Conservation (phyloP, 2,329 filamentous ascomycete genomes). For the Neospermospora avenae region DNA sequence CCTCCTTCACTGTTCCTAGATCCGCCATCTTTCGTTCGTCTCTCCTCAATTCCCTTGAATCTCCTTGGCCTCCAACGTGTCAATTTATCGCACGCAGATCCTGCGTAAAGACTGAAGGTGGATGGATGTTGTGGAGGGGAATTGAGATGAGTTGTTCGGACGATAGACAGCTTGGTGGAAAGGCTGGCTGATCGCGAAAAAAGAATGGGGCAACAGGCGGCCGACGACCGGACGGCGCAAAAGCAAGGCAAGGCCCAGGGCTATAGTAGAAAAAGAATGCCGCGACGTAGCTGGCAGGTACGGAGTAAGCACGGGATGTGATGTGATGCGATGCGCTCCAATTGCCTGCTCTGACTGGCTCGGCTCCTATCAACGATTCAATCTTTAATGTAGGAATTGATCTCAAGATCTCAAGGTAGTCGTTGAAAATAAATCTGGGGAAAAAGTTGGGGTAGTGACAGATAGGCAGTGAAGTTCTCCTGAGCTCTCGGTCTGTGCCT, state of each 20-base stretch:
- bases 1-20: constrained; percentile 44
- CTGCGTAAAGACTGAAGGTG: background rate
- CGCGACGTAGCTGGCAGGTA: background rate
- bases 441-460: too few species aligned
- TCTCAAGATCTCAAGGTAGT: too few species aligned
- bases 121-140: background rate
- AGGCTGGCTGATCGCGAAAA: constrained; percentile 3
- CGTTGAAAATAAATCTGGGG: too few species aligned
- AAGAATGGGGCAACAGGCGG: constrained; percentile 12
- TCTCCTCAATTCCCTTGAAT: background rate
- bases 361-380: background rate
- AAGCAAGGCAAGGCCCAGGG: constrained; percentile 19
- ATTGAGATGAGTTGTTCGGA: background rate
- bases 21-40: constrained; percentile 34
- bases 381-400: too few species aligned
- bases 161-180: background rate
- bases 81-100: background rate
- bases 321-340: constrained; percentile 12
- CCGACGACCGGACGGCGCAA: constrained; percentile 7
- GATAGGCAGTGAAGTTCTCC: too few species aligned
- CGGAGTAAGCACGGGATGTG: background rate
- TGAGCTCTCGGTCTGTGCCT: too few species aligned
- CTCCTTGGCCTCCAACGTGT: constrained; percentile 4
- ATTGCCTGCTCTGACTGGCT: constrained; percentile 7
- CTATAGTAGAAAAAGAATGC: too few species aligned